Conservation (phyloP, 2,329 filamentous ascomycete genomes). For the Trichoderma atroviride region DNA sequence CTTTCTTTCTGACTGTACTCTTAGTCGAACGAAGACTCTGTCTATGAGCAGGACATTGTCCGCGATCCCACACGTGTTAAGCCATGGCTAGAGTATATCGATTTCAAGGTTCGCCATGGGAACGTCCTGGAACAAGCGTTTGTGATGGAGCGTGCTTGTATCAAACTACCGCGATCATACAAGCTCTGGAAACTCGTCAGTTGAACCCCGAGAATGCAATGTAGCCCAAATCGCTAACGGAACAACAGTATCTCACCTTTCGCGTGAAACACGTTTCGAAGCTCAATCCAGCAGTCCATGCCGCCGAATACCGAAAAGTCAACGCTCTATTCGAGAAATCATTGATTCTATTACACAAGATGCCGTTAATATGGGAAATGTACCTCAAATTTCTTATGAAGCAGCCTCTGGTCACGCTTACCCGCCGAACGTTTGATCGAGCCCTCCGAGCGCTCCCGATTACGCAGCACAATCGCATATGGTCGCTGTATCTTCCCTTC, state of each 20-base stretch:
- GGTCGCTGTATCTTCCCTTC: slow-evolving; percentile 88
- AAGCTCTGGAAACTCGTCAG: slow-evolving; percentile 94
- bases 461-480: slow-evolving; percentile 94
- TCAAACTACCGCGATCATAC: slow-evolving; percentile 88
- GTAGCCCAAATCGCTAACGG: slow-evolving; percentile 20
- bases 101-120: slow-evolving; percentile 87
- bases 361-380: slow-evolving; percentile 98
- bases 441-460: slow-evolving; percentile 88
- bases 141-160: slow-evolving; percentile 87
- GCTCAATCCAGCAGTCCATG: slow-evolving; percentile 79
- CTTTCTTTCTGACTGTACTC: slow-evolving; percentile 33
- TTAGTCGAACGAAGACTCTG: slow-evolving; percentile 81
- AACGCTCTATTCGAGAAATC: slow-evolving; percentile 93
- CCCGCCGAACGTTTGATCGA: slow-evolving; percentile 86
- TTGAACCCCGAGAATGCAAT: slow-evolving; percentile 10
- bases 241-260: slow-evolving; percentile 75
- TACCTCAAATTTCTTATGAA: slow-evolving; percentile 88
- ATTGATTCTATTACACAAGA: slow-evolving; percentile 93
- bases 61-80: slow-evolving; percentile 84
- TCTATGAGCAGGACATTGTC: slow-evolving; percentile 95
- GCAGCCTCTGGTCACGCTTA: slow-evolving; percentile 88
- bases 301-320: slow-evolving; percentile 85
- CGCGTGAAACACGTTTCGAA: slow-evolving; percentile 78
- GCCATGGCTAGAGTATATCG: slow-evolving; percentile 93
- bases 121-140: slow-evolving; percentile 81